Evolutionary conservation across 2,329 filamentous ascomycete species (phyloP).

Genomic region (Metarhizium humberi): DNA sequence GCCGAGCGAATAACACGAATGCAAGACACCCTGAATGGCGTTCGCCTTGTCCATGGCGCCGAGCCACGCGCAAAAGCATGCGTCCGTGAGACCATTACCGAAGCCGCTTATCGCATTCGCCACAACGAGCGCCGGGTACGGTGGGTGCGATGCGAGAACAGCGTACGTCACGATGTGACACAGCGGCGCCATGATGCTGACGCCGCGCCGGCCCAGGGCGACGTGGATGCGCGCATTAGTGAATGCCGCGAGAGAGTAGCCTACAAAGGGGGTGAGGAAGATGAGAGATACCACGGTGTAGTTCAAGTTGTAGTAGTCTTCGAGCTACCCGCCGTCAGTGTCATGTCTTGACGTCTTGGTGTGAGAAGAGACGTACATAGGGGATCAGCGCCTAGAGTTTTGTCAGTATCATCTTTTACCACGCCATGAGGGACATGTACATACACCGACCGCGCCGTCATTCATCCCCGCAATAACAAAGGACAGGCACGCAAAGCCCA

Average conservation of each 20-base stretch:
- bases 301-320: conserved; percentile 49
- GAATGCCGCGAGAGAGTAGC: conserved; percentile 52
- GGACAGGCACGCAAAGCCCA: conserved; percentile 41
- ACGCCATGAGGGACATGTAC: conserved; percentile 8
- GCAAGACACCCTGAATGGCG: conserved; percentile 55
- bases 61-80: conserved; percentile 39
- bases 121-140: conserved; percentile 53
- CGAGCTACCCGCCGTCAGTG: conserved; percentile 31
- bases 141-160: conserved; percentile 51
- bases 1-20: conserved; percentile 56
- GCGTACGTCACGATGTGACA: conserved; percentile 55
- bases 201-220: conserved; percentile 54
- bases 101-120: conserved; percentile 56
- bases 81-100: conserved; percentile 54
- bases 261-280: conserved; percentile 54
- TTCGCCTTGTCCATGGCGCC: conserved; percentile 62
- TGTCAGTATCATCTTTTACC: not conserved
- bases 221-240: conserved; percentile 53
- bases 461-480: conserved; percentile 55
- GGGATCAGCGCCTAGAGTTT: conserved; percentile 20
- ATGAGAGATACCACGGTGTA: conserved; percentile 54
- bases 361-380: conserved; percentile 18
- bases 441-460: conserved; percentile 50
- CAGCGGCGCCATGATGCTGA: conserved; percentile 51
- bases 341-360: not conserved